These are phyloP conservation scores for Trypanosoma theileri DNA, from an alignment of 208 protist genomes.

Conservation along the genomic window DNA sequence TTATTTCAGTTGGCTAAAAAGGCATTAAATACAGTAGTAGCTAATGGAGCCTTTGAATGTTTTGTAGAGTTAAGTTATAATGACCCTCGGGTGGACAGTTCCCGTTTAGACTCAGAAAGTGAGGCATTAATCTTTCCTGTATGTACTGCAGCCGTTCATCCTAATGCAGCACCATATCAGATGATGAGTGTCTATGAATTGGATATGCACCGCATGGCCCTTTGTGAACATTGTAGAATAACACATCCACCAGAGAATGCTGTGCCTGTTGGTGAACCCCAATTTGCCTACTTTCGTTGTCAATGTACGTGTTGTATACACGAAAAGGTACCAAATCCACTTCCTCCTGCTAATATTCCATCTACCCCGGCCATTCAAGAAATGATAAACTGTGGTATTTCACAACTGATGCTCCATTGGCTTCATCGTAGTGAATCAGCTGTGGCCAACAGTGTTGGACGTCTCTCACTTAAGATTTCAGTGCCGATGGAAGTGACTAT, in stretches of 20 bases:
- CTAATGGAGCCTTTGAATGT: constrained; percentile 57
- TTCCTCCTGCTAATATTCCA: constrained; percentile 38
- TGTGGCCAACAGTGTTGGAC: constrained; percentile 65
- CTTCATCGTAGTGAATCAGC: constrained; percentile 26
- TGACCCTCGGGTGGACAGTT: constrained; percentile 34
- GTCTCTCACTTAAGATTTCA: constrained; percentile 56
- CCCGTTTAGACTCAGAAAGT: background rate
- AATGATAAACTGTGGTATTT: constrained; percentile 35
- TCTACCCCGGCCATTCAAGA: constrained; percentile 36
- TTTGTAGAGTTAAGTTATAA: constrained; percentile 73
- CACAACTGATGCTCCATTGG: constrained; percentile 29
- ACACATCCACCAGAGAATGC: constrained; percentile 43
- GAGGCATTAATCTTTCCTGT: constrained; percentile 13
- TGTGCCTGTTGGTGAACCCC: constrained; percentile 28
- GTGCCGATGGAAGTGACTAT: constrained; percentile 35
- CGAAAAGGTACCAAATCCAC: background rate
- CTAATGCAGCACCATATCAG: constrained; percentile 46
- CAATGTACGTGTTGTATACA: constrained; percentile 36
- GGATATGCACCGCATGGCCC: constrained; percentile 26
- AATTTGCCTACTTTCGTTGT: constrained; percentile 68
- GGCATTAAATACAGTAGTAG: constrained; percentile 45
- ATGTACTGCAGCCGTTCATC: constrained; percentile 35
- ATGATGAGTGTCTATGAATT: constrained; percentile 44
- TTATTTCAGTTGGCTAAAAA: constrained; percentile 40
- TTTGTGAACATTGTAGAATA: constrained; percentile 59